Base-by-base conservation (phyloP, 805 yeast genomes). In the Pichia deserticola region DNA sequence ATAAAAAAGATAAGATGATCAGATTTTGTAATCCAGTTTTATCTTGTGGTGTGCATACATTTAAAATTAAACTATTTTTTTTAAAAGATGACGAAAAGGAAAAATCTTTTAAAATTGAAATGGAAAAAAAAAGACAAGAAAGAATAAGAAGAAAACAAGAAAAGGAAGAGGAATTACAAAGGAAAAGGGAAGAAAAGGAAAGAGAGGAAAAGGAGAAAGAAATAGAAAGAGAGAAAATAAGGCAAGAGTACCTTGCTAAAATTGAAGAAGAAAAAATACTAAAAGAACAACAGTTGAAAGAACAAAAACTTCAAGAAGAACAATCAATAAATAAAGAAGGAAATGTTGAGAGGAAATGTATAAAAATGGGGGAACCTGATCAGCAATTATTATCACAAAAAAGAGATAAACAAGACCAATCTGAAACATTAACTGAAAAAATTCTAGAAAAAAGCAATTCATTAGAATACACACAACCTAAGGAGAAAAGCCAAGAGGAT, bases 1-100 rank as follows among this genome's bases (percentile, higher is more conserved):
- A 68, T 40, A 75, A 68, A 58, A 66, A 95, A 58, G 97, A 92
- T 55, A 82, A 82, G 49, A 89, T 90, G 96, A 84, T 89, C 52
- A 89, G 89, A 62, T 69, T 93, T 50, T 80, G 92, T 57, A 97
- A 90, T 57, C 81, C 90, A 52, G 68, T 71, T 1, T 66, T 89
- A 67, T 71, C 73, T 10, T 42, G 50, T 10, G 73, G 85, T 27
- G 98, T 97, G 0, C 99, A 92, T 66, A 66, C 71, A 0, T 88
- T 88, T 66, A 88, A 82, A 38, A 75, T 85, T 2, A 71, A 95
- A 52, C 65, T 93, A 34, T 93, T 86, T 66, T 82, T 89, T n/a
- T 77, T 89, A 47, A 86, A 87, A 59, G 96, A 89, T 58, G 95
- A 88, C 38, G 77, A 80, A 38, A 72, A 77, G 28, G 88, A 82